Evolutionary conservation across 352 stramenopile species (phyloP).

Genomic region (Aphanomyces cochlioides): DNA sequence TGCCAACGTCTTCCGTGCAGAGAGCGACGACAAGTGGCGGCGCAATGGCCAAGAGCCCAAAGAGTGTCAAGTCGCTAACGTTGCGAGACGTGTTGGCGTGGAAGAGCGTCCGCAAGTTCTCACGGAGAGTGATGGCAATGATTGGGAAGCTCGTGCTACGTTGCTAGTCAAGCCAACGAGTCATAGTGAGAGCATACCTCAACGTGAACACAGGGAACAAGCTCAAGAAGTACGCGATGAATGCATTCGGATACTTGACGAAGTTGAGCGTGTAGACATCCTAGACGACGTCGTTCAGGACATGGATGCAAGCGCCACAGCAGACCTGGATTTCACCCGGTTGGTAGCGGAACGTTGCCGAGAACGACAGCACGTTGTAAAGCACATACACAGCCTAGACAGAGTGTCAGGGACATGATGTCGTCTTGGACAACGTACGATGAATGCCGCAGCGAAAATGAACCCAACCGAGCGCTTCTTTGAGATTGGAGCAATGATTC

Average conservation of each 20-base stretch:
- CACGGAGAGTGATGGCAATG: slow-evolving; percentile 82
- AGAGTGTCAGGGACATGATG: slow-evolving; percentile 18
- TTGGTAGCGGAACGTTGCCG: slow-evolving; percentile 75
- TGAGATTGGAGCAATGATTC: slow-evolving; percentile 74
- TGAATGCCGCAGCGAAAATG: slow-evolving; percentile 61
- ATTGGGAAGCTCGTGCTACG: slow-evolving; percentile 76
- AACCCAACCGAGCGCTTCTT: slow-evolving; percentile 71
- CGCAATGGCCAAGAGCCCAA: slow-evolving; percentile 65
- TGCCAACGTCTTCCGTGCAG: slow-evolving; percentile 85
- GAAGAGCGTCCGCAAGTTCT: slow-evolving; percentile 74
- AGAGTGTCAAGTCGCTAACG: slow-evolving; percentile 37
- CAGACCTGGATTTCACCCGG: slow-evolving; percentile 73
- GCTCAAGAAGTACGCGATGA: slow-evolving; percentile 83
- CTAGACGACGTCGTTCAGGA: slow-evolving; percentile 34
- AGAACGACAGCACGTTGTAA: slow-evolving; percentile 74
- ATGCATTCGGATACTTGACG: slow-evolving; percentile 68
- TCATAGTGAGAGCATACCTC: slow-evolving; percentile 41
- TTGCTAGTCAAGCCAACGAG: neutral
- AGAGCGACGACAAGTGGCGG: slow-evolving; percentile 77
- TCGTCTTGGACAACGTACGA: slow-evolving; percentile 39
- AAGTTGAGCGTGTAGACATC: slow-evolving; percentile 90
- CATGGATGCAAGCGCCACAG: slow-evolving; percentile 16
- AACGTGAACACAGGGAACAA: slow-evolving; percentile 85
- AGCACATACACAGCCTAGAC: slow-evolving; percentile 66
- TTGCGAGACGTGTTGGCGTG: slow-evolving; percentile 56